phyloP scores from a whole-genome alignment of 1,284 basidiomycete genomes.

The Malassezia equina region DNA sequence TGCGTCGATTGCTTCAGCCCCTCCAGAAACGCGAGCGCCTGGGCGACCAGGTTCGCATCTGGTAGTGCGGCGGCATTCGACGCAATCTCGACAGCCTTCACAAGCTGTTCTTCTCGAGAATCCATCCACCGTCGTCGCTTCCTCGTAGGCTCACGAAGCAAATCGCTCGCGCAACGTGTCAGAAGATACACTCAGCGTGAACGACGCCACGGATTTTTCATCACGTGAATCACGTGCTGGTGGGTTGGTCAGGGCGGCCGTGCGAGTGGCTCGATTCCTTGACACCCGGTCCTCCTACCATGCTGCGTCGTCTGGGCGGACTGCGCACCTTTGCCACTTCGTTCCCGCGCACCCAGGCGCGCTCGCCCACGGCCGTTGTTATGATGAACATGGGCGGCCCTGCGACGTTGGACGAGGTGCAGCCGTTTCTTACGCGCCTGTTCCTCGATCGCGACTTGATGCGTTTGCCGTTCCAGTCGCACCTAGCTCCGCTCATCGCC shows the following conservation, averaged over 20 bases:
- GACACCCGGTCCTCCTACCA: not conserved
- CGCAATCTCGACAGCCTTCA: conserved; percentile 17
- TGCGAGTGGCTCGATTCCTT: not conserved
- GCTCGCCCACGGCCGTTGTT: conserved; percentile 61
- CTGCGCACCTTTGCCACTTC: conserved; percentile 5
- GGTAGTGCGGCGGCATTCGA: conserved; percentile 11
- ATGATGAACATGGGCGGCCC: conserved; percentile 99
- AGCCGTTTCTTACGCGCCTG: conserved; percentile 73
- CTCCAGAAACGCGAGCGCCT: conserved; percentile 16
- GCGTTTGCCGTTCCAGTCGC: conserved; percentile 74
- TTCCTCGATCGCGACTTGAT: conserved; percentile 94
- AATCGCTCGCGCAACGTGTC: not conserved
- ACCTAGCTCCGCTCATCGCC: conserved; percentile 81
- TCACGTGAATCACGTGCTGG: conserved; percentile 8
- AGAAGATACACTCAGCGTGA: not conserved
- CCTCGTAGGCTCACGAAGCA: not conserved
- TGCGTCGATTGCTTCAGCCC: conserved; percentile 47
- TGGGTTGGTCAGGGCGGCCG: not conserved
- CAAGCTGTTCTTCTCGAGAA: conserved; percentile 15
- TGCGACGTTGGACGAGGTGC: conserved; percentile 55
- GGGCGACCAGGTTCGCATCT: conserved; percentile 8
- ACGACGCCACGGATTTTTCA: not conserved
- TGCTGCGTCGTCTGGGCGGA: not conserved
- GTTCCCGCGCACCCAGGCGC: not conserved
- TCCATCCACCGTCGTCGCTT: conserved; percentile 9